These are phyloP conservation scores for Termitomyces sp. DNA, from an alignment of 768 basidiomycete species.

Conservation along the genomic window DNA sequence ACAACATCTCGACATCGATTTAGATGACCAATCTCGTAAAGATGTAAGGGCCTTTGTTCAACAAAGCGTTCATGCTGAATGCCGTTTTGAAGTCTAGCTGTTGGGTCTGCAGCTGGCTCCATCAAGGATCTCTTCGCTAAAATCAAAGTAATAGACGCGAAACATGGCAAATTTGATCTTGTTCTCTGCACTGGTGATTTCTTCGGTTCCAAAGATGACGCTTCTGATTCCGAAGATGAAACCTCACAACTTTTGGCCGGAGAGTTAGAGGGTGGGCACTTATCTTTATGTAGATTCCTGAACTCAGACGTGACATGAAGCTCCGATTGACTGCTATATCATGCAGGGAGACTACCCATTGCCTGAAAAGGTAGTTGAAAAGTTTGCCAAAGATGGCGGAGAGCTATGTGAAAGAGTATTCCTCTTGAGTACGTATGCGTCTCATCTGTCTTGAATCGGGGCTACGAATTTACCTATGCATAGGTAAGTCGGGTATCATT, in stretches of 20 bases:
- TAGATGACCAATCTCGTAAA: slow-evolving; percentile 25
- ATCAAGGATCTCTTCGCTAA: slow-evolving; percentile 75
- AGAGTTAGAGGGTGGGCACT: slow-evolving; percentile 50
- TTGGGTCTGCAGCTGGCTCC: slow-evolving; percentile 75
- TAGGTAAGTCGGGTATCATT: slow-evolving; percentile 78
- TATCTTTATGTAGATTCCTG: neutral
- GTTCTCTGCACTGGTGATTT: slow-evolving; percentile 82
- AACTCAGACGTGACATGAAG: slow-evolving; percentile 32
- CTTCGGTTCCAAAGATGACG: slow-evolving; percentile 52
- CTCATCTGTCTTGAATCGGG: neutral
- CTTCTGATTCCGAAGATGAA: slow-evolving; percentile 39
- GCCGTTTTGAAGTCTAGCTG: slow-evolving; percentile 45
- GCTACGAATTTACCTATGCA: neutral
- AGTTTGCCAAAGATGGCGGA: slow-evolving; percentile 69
- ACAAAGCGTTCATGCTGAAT: neutral
- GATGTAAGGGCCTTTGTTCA: slow-evolving; percentile 21
- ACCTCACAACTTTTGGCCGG: slow-evolving; percentile 60
- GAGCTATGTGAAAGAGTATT: slow-evolving; percentile 81
- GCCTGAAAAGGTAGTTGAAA: slow-evolving; percentile 67
- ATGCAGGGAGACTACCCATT: slow-evolving; percentile 82
- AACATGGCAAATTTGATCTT: slow-evolving; percentile 91
- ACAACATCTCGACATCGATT: neutral
- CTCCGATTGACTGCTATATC: slow-evolving; percentile 86
- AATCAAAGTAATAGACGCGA: slow-evolving; percentile 78
- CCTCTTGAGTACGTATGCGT: slow-evolving; percentile 73